Evolutionary conservation across 306 rosid species (phyloP).

Genomic region (Cercis canadensis): DNA sequence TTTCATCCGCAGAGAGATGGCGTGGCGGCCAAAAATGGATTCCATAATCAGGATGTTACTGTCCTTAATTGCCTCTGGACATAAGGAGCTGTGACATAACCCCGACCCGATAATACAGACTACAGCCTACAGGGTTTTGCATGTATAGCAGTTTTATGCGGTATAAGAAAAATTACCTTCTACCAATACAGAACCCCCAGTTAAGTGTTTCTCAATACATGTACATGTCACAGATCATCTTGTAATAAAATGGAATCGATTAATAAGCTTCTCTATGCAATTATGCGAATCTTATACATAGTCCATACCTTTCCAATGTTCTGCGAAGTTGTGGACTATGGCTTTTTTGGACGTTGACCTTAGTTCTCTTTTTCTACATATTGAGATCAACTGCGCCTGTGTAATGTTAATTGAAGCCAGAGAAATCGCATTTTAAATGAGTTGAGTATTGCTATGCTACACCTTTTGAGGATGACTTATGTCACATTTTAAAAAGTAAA

Average conservation of each 20-base stretch:
- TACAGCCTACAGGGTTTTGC: too few relatives aligned
- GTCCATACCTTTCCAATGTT: background rate
- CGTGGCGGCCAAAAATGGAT: background rate
- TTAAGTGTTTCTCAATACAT: conserved; percentile 3
- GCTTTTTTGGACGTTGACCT: background rate
- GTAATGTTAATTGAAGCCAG: background rate
- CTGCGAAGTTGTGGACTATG: background rate
- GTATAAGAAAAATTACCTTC: background rate
- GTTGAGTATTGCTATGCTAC: too few relatives aligned
- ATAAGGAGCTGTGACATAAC: conserved; percentile 14
- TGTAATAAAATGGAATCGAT: background rate
- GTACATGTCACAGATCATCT: background rate
- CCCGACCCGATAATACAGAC: conserved; percentile 17
- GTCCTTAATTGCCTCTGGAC: background rate
- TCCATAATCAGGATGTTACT: conserved; percentile 24
- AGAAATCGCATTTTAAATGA: background rate
- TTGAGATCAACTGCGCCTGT: too few relatives aligned
- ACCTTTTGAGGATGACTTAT: too few relatives aligned
- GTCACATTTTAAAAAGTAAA: too few relatives aligned
- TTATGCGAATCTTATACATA: background rate
- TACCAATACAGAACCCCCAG: background rate
- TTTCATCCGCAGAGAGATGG: background rate
- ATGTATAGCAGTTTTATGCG: background rate
- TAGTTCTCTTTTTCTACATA: too few relatives aligned
- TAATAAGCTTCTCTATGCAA: background rate